Conservation (phyloP, 345 rosid species). For the Excoecaria agallocha region DNA sequence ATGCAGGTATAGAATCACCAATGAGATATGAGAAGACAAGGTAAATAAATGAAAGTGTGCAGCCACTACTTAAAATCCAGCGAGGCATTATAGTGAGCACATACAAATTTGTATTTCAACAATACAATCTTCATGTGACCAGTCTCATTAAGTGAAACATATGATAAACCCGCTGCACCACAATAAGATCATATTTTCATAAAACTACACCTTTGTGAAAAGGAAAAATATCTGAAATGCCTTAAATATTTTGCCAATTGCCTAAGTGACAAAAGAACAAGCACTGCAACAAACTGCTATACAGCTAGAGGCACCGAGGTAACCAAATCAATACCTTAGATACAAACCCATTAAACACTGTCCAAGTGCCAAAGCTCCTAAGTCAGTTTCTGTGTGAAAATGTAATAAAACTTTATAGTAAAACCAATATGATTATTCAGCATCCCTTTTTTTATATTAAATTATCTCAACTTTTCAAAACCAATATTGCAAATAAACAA, state of each 20-base stretch:
- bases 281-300: not conserved
- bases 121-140: not conserved
- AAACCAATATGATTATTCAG: too few species aligned
- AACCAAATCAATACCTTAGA: not conserved
- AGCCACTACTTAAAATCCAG: too few species aligned
- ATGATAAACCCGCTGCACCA: not conserved
- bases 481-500: too few species aligned
- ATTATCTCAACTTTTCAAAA: too few species aligned
- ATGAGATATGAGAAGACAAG: too few species aligned
- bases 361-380: not conserved
- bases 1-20: too few species aligned
- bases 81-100: too few species aligned
- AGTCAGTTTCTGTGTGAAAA: not conserved
- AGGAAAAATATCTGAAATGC: not conserved
- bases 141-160: not conserved
- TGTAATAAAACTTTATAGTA: too few species aligned
- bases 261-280: slow-evolving; percentile 2
- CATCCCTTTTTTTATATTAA: too few species aligned
- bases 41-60: too few species aligned
- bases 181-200: not conserved
- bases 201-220: not conserved
- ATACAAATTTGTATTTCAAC: too few species aligned
- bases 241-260: not conserved
- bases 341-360: not conserved
- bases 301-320: not conserved